Evolutionary conservation across 805 yeast species (phyloP).

Genomic region (Nakazawaea holstii): DNA sequence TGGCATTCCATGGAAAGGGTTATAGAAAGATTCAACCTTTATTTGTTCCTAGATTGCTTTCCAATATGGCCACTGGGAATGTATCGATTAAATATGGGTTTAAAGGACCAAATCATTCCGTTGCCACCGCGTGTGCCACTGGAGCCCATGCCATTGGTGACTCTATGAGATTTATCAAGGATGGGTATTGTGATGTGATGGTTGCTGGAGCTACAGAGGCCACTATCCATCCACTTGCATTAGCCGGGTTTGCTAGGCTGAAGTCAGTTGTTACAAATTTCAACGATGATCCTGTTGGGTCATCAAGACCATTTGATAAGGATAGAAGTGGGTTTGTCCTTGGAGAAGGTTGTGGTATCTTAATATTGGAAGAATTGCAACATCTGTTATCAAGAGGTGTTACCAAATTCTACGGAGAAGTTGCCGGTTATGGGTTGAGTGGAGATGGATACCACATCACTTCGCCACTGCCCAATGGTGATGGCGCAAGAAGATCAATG

Average conservation of each 20-base stretch:
- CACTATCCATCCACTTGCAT: slow-evolving; percentile 75
- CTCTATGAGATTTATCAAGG: slow-evolving; percentile 72
- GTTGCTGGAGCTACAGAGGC: slow-evolving; percentile 95
- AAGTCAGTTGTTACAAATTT: slow-evolving; percentile 65
- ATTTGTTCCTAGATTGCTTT: slow-evolving; percentile 75
- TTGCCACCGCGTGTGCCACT: slow-evolving; percentile 94
- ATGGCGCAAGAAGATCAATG: slow-evolving; percentile 86
- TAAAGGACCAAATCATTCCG: slow-evolving; percentile 83
- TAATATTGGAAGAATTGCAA: slow-evolving; percentile 70
- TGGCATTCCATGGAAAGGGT: slow-evolving; percentile 41
- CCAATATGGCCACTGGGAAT: slow-evolving; percentile 94
- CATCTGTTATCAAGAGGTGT: slow-evolving; percentile 64
- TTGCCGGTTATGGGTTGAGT: slow-evolving; percentile 83
- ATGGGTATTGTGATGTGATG: slow-evolving; percentile 81
- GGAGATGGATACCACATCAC: slow-evolving; percentile 94
- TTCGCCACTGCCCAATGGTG: slow-evolving; percentile 78
- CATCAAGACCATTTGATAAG: slow-evolving; percentile 85
- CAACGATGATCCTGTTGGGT: slow-evolving; percentile 55
- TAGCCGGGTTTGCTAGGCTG: slow-evolving; percentile 90
- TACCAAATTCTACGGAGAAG: slow-evolving; percentile 69
- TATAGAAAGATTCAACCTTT: slow-evolving; percentile 77
- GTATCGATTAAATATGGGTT: slow-evolving; percentile 74
- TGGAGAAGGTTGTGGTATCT: slow-evolving; percentile 87
- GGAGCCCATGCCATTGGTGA: slow-evolving; percentile 94
- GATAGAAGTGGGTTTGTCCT: slow-evolving; percentile 82